Evolutionary conservation across 2,329 filamentous ascomycete species (phyloP), one percentile per base, ranked within the genome.

Genomic region (Drechslerella coelobrocha): DNA sequence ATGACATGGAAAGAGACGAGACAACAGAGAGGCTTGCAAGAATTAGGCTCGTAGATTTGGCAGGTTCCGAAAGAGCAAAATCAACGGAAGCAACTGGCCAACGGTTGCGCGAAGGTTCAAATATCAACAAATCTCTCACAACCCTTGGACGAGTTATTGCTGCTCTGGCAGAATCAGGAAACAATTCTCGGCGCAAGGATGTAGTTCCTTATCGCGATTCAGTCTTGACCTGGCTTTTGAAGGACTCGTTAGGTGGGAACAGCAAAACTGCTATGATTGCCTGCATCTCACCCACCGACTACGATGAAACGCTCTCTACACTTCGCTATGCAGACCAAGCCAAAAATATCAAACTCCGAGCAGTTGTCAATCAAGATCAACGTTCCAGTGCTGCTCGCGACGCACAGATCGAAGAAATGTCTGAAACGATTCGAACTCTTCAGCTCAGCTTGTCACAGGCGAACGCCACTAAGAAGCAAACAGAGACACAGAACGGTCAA

Each of bases 251-350:
- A 0, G 94, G 94, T 10, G 94, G 94, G 61, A 99, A 99, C 83
- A 93, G 89, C 77, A 99, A 97, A 80, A 99, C 94, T 8, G 94
- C 94, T 72, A 99, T 99, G 94, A 97, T 99, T 76, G 94, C 94
- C 7, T 97, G 94, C 78, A 96, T 99, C 75, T 89, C 92, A 3
- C 94, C 94, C 0, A 88, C 90, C 0, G 94, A 99, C 80, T 97
- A 99, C 78, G 94, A 99, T 63, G 94, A 99, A 79, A 99, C 94
- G 0, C 84, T 99, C 1, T 96, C 91, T 1, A 99, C 94, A 0
- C 86, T 99, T 10, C 91, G 94, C 37, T 99, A 99, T 79, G 94
- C 94, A 19, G 93, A 99, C 79, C 93, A 97, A 80, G 94, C 94
- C 72, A 99, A 99, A 82, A 89, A 90, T 62, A 99, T 99, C 81